Conservation (phyloP, 2,329 filamentous ascomycete species). For the Pseudogymnoascus sp. region DNA sequence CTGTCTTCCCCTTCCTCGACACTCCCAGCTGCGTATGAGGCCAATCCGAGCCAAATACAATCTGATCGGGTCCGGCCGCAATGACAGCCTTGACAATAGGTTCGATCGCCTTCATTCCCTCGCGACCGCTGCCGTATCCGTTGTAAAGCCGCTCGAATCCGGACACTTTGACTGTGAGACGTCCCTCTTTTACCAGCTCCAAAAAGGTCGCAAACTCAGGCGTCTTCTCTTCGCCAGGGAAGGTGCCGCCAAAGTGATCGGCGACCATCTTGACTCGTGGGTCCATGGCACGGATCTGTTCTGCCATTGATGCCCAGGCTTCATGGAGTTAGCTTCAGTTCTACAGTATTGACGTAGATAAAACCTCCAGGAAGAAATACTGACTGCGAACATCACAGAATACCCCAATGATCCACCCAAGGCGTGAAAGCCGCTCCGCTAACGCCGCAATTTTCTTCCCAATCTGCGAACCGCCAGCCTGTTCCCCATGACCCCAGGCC, state of each 20-base stretch:
- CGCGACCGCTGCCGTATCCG: conserved; percentile 12
- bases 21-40: conserved; percentile 22
- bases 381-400: conserved; percentile 17
- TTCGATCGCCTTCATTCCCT: conserved; percentile 17
- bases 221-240: conserved; percentile 20
- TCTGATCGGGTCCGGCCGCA: conserved; percentile 19
- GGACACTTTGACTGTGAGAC: conserved; percentile 22
- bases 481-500: conserved; percentile 21
- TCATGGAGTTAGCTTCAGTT: neutral
- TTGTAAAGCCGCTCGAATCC: conserved; percentile 24
- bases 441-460: conserved; percentile 16
- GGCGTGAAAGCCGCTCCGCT: conserved; percentile 16
- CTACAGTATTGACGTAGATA: neutral
- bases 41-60: conserved; percentile 23
- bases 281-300: conserved; percentile 20
- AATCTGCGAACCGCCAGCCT: conserved; percentile 16
- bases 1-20: conserved; percentile 19
- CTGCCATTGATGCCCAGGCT: conserved; percentile 21
- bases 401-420: conserved; percentile 21
- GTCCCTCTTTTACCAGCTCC: conserved; percentile 19
- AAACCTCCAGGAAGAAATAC: neutral
- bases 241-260: conserved; percentile 22
- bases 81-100: conserved; percentile 19
- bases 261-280: conserved; percentile 22
- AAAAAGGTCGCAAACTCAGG: conserved; percentile 20